These are phyloP conservation scores for Aspergillus biplanus DNA, from an alignment of 495 filamentous ascomycete species.

Conservation along the genomic window DNA sequence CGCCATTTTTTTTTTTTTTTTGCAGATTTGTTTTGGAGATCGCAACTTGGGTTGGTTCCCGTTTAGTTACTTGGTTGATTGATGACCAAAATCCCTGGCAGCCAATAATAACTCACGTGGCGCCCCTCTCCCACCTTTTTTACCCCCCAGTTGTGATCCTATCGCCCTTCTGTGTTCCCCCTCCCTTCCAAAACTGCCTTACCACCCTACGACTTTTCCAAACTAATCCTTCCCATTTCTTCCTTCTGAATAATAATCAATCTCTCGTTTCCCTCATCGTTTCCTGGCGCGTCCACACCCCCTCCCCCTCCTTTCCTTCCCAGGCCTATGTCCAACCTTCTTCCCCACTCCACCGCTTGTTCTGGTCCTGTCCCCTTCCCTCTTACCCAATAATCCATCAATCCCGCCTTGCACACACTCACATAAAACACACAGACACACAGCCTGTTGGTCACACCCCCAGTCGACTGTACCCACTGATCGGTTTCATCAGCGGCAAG, in stretches of 20 bases:
- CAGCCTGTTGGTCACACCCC: slow-evolving; percentile 28
- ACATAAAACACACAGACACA: slow-evolving; percentile 24
- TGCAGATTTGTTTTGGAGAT: slow-evolving; percentile 4
- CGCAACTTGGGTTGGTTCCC: not conserved
- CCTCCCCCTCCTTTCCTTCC: slow-evolving; percentile 14
- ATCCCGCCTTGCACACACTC: slow-evolving; percentile 20
- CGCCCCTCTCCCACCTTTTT: slow-evolving; percentile 15
- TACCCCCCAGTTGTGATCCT: slow-evolving; percentile 15
- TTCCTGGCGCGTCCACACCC: slow-evolving; percentile 19
- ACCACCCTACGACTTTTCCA: not conserved
- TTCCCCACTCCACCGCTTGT: slow-evolving; percentile 26
- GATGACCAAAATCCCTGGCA: slow-evolving; percentile 8
- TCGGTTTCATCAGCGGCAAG: slow-evolving; percentile 31
- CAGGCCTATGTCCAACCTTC: slow-evolving; percentile 28
- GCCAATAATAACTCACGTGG: slow-evolving; percentile 24
- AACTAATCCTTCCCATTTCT: slow-evolving; percentile 21
- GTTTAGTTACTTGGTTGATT: slow-evolving; percentile 9
- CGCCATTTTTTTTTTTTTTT: not conserved
- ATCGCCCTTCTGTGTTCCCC: slow-evolving; percentile 12
- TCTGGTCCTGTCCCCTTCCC: slow-evolving; percentile 15
- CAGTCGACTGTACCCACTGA: slow-evolving; percentile 30
- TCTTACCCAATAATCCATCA: slow-evolving; percentile 27
- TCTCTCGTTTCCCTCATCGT: slow-evolving; percentile 16
- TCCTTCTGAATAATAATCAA: slow-evolving; percentile 18
- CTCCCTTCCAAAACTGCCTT: slow-evolving; percentile 1